Percentiles rank a stretch among this genome's conserved stretches.
Evolutionary conservation across 176 grass and related monocot genomes (phyloP).

Genomic region (Luzula sylvatica): DNA sequence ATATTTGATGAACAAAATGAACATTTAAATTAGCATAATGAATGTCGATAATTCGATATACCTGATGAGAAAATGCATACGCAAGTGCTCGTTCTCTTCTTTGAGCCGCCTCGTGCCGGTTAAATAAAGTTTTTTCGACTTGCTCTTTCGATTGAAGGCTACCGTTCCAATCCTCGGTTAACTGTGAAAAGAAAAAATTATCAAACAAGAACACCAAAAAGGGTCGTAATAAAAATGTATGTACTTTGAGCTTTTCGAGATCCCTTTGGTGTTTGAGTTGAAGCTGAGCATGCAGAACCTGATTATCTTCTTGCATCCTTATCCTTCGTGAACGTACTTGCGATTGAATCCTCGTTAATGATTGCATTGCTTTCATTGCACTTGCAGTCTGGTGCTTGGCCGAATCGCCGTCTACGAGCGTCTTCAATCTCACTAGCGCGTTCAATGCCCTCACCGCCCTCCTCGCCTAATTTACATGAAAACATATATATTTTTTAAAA

Average conservation of each 20-base stretch:
- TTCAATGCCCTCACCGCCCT: constrained; percentile 25
- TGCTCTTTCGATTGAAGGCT: constrained; percentile 70
- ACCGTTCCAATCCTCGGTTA: constrained; percentile 53
- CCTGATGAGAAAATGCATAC: constrained; percentile 82
- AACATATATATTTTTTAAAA: no score
- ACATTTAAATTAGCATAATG: neutral
- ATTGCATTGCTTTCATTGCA: constrained; percentile 52
- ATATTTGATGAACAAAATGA: no score
- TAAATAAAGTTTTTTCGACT: constrained; percentile 30
- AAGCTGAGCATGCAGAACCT: constrained; percentile 37
- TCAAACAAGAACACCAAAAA: neutral
- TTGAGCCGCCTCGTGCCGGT: constrained; percentile 53
- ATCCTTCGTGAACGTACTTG: constrained; percentile 59
- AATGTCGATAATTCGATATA: neutral
- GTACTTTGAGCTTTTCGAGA: constrained; percentile 47
- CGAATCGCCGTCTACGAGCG: constrained; percentile 35
- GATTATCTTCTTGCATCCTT: constrained; percentile 64
- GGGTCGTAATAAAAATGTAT: no score
- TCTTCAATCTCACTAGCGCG: constrained; percentile 42
- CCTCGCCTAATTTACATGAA: constrained; percentile 32
- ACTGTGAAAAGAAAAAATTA: constrained; percentile 22
- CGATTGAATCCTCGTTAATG: constrained; percentile 54
- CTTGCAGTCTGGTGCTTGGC: constrained; percentile 45
- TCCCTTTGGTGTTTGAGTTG: constrained; percentile 38
- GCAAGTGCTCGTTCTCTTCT: constrained; percentile 57